phyloP scores from a whole-genome alignment of 352 stramenopile genomes.

The Achlya hypogyna region DNA sequence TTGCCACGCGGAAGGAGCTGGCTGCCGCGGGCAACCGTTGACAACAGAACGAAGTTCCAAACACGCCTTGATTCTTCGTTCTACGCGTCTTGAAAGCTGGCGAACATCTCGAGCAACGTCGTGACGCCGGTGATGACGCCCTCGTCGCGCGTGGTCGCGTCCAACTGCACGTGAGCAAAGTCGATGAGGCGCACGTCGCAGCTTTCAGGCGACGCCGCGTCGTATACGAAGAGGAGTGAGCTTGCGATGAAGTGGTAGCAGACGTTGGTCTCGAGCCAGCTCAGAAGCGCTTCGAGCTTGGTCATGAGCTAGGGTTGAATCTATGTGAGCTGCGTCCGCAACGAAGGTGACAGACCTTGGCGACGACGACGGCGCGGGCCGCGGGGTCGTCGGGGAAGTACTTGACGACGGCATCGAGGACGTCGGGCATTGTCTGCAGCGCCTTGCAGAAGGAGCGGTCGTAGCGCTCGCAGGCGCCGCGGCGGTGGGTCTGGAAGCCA shows the following conservation, averaged over 20 bases:
- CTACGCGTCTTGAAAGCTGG: constrained; percentile 13
- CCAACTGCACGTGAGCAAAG: constrained; percentile 56
- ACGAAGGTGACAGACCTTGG: background rate
- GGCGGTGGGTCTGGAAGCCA: constrained; percentile 86
- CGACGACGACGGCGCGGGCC: no score
- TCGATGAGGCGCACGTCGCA: constrained; percentile 75
- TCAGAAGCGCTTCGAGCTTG: constrained; percentile 47
- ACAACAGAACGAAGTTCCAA: background rate
- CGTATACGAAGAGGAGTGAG: constrained; percentile 93
- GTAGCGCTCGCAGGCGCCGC: constrained; percentile 45
- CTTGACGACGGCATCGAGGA: no score
- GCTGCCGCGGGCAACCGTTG: no score
- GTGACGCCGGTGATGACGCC: constrained; percentile 47
- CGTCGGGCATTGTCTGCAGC: no score
- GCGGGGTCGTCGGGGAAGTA: no score
- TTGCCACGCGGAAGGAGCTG: background rate
- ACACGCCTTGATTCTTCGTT: background rate
- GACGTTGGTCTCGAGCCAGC: constrained; percentile 75
- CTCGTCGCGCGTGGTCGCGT: constrained; percentile 32
- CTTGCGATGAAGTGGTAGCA: constrained; percentile 88
- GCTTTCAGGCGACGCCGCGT: constrained; percentile 34
- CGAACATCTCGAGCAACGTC: constrained; percentile 38
- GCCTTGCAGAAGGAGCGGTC: constrained; percentile 83
- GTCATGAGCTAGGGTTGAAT: constrained; percentile 41
- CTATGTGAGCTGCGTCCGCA: background rate